phyloP scores from a whole-genome alignment of 2,329 filamentous ascomycete genomes.

The Talaromyces sp. region DNA sequence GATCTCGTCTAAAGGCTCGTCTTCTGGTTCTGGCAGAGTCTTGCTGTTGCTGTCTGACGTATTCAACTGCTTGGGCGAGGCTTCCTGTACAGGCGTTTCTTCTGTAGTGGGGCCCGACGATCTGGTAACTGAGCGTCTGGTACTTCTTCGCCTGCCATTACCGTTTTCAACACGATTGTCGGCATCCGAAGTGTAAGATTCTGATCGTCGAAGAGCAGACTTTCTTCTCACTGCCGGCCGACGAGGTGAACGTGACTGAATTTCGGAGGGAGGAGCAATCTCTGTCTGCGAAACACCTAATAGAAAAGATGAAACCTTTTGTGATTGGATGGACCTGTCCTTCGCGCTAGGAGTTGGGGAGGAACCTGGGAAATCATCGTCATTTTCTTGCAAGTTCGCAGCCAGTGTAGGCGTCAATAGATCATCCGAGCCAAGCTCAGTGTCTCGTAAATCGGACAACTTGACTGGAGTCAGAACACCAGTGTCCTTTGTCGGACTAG shows the following conservation, averaged over 20 bases:
- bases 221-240: neutral
- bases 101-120: neutral
- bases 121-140: neutral
- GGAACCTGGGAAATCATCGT: conserved; percentile 46
- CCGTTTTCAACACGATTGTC: neutral
- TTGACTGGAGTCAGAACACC: conserved; percentile 25
- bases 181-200: neutral
- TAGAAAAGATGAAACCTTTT: conserved; percentile 32
- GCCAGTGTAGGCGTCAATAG: conserved; percentile 40
- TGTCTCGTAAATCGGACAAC: conserved; percentile 22
- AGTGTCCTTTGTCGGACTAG: conserved; percentile 17
- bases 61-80: neutral
- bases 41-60: neutral
- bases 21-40: neutral
- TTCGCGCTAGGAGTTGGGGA: conserved; percentile 49
- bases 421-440: conserved; percentile 22
- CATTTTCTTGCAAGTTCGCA: conserved; percentile 32
- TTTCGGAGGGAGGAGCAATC: conserved; percentile 28
- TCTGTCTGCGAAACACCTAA: conserved; percentile 22
- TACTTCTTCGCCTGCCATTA: conserved; percentile 3
- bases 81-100: neutral
- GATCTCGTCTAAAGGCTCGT: conserved; percentile 17
- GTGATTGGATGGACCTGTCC: conserved; percentile 23
- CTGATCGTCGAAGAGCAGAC: neutral
- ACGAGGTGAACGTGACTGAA: neutral